Percentiles rank a stretch among this genome's conserved stretches.
Conservation (phyloP, 148 eudicot genomes). For the Polygonum aviculare region DNA sequence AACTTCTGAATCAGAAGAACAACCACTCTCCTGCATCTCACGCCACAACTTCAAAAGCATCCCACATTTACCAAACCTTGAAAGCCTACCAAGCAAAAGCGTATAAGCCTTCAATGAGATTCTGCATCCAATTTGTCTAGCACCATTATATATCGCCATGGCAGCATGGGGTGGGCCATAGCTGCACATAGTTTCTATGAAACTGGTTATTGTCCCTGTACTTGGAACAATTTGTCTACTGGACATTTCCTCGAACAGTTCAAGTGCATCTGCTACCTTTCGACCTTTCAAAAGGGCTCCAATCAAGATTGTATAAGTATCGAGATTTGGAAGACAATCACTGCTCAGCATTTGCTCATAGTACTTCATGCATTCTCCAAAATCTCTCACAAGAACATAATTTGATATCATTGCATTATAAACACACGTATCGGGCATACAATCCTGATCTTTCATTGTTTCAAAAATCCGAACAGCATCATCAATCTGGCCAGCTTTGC, state of each 20-base stretch:
- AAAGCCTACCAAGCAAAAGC: conserved; percentile 68
- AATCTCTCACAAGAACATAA: conserved; percentile 38
- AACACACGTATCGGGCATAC: conserved; percentile 35
- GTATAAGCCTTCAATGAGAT: conserved; percentile 69
- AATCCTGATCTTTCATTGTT: conserved; percentile 40
- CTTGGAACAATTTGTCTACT: conserved; percentile 47
- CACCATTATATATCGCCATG: conserved; percentile 64
- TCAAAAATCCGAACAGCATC: conserved; percentile 59
- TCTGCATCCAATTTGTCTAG: conserved; percentile 52
- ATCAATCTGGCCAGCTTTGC: conserved; percentile 63
- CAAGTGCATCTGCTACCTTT: conserved; percentile 91
- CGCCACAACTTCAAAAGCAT: conserved; percentile 67
- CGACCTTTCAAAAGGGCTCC: conserved; percentile 47
- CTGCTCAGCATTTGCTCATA: conserved; percentile 45
- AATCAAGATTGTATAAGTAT: conserved; percentile 51
- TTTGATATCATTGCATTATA: conserved; percentile 72
- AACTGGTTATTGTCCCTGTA: conserved; percentile 63
- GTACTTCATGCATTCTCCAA: conserved; percentile 53
- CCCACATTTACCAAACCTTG: conserved; percentile 90
- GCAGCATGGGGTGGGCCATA: conserved; percentile 97
- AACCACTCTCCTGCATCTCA: conserved; percentile 82
- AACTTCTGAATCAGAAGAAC: conserved; percentile 56
- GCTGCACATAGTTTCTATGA: conserved; percentile 66
- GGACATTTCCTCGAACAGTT: conserved; percentile 72
- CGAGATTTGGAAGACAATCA: conserved; percentile 43